Evolutionary conservation across 2,329 filamentous ascomycete genomes (phyloP).

Genomic region (Colletotrichum limetticola): DNA sequence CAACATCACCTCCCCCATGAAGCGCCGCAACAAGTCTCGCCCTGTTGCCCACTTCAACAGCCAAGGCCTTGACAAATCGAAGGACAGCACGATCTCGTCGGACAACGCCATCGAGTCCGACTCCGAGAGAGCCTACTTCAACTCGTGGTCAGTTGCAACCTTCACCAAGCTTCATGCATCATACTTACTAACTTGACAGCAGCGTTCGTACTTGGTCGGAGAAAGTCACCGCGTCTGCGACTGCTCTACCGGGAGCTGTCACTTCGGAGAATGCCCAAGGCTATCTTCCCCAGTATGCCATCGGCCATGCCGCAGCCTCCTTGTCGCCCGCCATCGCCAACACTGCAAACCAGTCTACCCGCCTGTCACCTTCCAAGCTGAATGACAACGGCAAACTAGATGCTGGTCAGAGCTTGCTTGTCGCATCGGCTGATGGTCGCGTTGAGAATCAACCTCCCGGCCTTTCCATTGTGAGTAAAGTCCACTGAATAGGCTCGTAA

Average conservation of each 20-base stretch:
- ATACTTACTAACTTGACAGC: background rate
- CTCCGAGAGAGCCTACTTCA: conserved; percentile 62
- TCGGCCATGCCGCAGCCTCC: conserved; percentile 62
- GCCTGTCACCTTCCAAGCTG: conserved; percentile 42
- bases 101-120: conserved; percentile 47
- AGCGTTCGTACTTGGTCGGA: conserved; percentile 38
- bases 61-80: conserved; percentile 26
- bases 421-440: conserved; percentile 46
- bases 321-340: conserved; percentile 57
- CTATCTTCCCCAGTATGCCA: conserved; percentile 62
- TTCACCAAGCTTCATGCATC: too few species aligned
- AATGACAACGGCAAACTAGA: conserved; percentile 38
- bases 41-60: conserved; percentile 31
- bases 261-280: conserved; percentile 65
- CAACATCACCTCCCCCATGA: conserved; percentile 33
- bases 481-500: background rate
- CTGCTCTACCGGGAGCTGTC: conserved; percentile 57
- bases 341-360: conserved; percentile 44
- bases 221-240: conserved; percentile 61
- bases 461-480: conserved; percentile 9
- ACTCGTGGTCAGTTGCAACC: conserved; percentile 17
- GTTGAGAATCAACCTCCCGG: conserved; percentile 58
- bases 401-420: conserved; percentile 29
- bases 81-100: conserved; percentile 19
- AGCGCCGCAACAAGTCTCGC: conserved; percentile 21